Conservation (phyloP, 352 stramenopile genomes). For the Globisporangium emineosum region DNA sequence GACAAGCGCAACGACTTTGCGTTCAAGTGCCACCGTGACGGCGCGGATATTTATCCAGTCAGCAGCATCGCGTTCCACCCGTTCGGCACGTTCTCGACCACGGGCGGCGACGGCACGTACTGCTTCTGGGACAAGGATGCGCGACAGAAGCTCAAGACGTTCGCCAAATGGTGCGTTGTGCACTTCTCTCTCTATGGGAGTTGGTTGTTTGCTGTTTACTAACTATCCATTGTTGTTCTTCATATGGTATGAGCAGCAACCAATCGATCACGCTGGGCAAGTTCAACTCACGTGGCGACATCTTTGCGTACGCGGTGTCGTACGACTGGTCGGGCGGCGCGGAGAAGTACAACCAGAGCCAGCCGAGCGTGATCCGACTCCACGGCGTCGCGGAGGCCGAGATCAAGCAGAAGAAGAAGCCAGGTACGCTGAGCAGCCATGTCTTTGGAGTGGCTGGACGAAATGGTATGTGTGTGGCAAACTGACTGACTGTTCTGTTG, state of each 20-base stretch:
- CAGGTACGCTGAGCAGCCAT: constrained; percentile 32
- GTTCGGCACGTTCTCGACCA: constrained; percentile 95
- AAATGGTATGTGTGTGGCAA: too few relatives aligned
- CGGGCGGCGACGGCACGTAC: constrained; percentile 93
- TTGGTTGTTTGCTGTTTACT: too few relatives aligned
- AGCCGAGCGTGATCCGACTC: constrained; percentile 91
- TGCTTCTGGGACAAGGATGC: constrained; percentile 99
- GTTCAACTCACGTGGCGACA: constrained; percentile 93
- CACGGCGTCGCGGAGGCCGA: constrained; percentile 91
- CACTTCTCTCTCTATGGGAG: too few relatives aligned
- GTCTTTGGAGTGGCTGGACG: too few relatives aligned
- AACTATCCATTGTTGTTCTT: background rate
- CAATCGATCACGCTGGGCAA: constrained; percentile 88
- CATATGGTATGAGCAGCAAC: constrained; percentile 37
- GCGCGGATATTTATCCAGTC: constrained; percentile 85
- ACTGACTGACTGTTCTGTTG: background rate
- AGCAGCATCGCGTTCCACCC: constrained; percentile 91
- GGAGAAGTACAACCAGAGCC: constrained; percentile 83
- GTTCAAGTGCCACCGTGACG: constrained; percentile 91
- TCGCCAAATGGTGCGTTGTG: constrained; percentile 62
- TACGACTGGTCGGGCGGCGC: constrained; percentile 98
- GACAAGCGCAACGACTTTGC: constrained; percentile 86
- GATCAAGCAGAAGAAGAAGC: constrained; percentile 95
- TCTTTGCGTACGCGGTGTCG: constrained; percentile 95
- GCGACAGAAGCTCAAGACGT: constrained; percentile 94